phyloP scores from a whole-genome alignment of 2,329 filamentous ascomycete genomes.

The Ascochyta pisi region DNA sequence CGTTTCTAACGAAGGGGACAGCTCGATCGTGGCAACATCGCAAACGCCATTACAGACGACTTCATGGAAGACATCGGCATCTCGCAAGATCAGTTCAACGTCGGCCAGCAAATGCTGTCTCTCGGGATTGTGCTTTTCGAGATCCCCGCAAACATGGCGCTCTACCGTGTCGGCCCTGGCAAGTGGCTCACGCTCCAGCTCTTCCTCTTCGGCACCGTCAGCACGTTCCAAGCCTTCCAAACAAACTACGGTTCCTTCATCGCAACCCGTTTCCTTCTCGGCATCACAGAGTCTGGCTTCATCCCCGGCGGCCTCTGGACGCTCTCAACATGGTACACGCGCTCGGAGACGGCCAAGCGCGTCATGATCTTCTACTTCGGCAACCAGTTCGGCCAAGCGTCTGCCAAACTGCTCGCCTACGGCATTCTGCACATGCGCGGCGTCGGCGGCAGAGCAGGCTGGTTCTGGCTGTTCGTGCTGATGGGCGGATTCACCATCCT shows the following conservation, averaged over 20 bases:
- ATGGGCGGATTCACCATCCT: slow-evolving; percentile 61
- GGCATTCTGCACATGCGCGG: slow-evolving; percentile 52
- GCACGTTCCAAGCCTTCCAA: slow-evolving; percentile 73
- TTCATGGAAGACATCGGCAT: slow-evolving; percentile 36
- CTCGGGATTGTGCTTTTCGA: slow-evolving; percentile 73
- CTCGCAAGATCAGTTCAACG: slow-evolving; percentile 35
- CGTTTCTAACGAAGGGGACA: not conserved
- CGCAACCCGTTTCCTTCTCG: slow-evolving; percentile 48
- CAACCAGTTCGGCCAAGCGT: slow-evolving; percentile 43
- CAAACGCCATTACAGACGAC: slow-evolving; percentile 38
- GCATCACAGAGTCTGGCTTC: slow-evolving; percentile 56
- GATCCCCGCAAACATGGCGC: slow-evolving; percentile 51
- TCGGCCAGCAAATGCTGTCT: slow-evolving; percentile 66
- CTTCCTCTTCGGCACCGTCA: slow-evolving; percentile 51
- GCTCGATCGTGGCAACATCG: slow-evolving; percentile 54
- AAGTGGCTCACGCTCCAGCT: slow-evolving; percentile 51
- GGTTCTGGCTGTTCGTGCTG: slow-evolving; percentile 55
- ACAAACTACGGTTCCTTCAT: slow-evolving; percentile 51
- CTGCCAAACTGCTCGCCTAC: slow-evolving; percentile 47
- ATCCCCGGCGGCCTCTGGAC: slow-evolving; percentile 68
- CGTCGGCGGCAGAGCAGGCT: slow-evolving; percentile 49
- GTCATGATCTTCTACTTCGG: slow-evolving; percentile 53
- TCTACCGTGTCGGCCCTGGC: slow-evolving; percentile 46
- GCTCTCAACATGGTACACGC: slow-evolving; percentile 74
- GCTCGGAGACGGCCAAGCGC: slow-evolving; percentile 49